These are phyloP conservation scores for Lecanosticta acicola DNA, from an alignment of 2,329 filamentous ascomycete species.

Conservation along the genomic window DNA sequence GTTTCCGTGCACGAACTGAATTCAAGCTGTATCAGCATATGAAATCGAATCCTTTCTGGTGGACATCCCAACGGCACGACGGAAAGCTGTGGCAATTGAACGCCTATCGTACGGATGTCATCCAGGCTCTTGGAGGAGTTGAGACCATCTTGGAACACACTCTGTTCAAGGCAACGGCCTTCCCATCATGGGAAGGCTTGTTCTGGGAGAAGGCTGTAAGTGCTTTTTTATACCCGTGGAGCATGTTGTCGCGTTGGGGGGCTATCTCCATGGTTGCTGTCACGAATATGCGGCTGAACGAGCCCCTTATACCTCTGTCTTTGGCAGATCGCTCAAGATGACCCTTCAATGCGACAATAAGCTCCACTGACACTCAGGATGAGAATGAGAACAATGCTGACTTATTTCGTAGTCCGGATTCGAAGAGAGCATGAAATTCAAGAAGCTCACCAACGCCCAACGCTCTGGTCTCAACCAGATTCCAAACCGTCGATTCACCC, in stretches of 20 bases:
- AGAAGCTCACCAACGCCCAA: slow-evolving; percentile 96
- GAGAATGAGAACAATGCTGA: slow-evolving; percentile 7
- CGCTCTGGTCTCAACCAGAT: slow-evolving; percentile 96
- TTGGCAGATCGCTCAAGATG: too few relatives aligned
- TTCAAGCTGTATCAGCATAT: slow-evolving; percentile 99
- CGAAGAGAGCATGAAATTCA: slow-evolving; percentile 80
- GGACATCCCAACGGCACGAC: slow-evolving; percentile 95
- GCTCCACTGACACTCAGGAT: slow-evolving; percentile 36
- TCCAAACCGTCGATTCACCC: slow-evolving; percentile 93
- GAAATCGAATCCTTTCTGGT: slow-evolving; percentile 99
- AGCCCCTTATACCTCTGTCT: too few relatives aligned
- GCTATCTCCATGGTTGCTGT: too few relatives aligned
- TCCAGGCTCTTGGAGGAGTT: slow-evolving; percentile 91
- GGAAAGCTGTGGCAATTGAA: slow-evolving; percentile 93
- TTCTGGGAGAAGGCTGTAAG: slow-evolving; percentile 67
- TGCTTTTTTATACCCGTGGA: too few relatives aligned
- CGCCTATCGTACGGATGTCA: slow-evolving; percentile 91
- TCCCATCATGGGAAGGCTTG: slow-evolving; percentile 92
- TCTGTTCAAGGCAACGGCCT: slow-evolving; percentile 92
- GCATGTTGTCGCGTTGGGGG: too few relatives aligned
- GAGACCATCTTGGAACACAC: slow-evolving; percentile 81
- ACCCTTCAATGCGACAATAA: too few relatives aligned
- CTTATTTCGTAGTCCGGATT: slow-evolving; percentile 22
- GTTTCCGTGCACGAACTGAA: slow-evolving; percentile 88
- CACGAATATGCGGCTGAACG: too few relatives aligned